Percentiles rank a stretch among this genome's conserved stretches.
Conservation (phyloP, 306 rosid species). For the Senna siamea region DNA sequence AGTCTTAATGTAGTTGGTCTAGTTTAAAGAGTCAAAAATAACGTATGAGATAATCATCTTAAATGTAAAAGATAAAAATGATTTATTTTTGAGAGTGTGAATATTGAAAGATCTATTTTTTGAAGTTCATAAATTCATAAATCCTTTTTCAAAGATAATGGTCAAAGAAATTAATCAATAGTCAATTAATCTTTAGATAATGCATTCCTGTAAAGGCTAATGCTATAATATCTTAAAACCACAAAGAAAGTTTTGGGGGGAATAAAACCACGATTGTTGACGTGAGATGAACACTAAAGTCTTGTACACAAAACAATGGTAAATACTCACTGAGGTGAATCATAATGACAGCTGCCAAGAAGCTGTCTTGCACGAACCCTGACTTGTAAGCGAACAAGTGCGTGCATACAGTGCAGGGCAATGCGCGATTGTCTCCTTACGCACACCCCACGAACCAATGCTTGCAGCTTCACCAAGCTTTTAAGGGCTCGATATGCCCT, state of each 20-base stretch:
- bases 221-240: not conserved
- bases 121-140: too few relatives aligned
- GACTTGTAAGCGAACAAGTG: slow-evolving; percentile 70
- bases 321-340: not conserved
- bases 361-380: slow-evolving; percentile 77
- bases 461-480: slow-evolving; percentile 88
- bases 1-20: too few relatives aligned
- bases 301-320: not conserved
- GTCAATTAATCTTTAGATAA: not conserved
- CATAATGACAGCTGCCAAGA: slow-evolving; percentile 27
- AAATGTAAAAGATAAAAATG: too few relatives aligned
- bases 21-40: too few relatives aligned
- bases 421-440: slow-evolving; percentile 72
- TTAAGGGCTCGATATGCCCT: slow-evolving; percentile 66
- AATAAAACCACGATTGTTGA: not conserved
- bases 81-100: too few relatives aligned
- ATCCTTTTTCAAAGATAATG: too few relatives aligned
- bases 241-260: not conserved
- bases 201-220: not conserved
- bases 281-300: not conserved
- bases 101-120: too few relatives aligned
- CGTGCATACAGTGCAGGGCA: slow-evolving; percentile 81
- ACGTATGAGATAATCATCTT: too few relatives aligned
- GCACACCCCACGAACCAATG: slow-evolving; percentile 71
- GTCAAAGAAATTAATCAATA: too few relatives aligned